Evolutionary conservation across 331 rosid genomes (phyloP).

Genomic region (Malus hybrid): DNA sequence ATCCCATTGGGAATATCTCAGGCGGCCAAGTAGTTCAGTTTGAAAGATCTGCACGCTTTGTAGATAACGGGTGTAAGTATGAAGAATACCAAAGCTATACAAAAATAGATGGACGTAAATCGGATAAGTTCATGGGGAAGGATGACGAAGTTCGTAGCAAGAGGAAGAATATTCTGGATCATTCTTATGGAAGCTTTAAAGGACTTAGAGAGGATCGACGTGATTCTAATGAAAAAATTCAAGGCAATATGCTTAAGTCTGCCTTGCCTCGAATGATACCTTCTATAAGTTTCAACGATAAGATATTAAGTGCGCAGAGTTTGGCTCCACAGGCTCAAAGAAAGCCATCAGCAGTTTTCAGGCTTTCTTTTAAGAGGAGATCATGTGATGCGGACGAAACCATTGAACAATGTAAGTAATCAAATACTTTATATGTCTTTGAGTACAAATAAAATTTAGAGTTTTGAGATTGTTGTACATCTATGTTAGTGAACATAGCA

Average conservation of each 20-base stretch:
- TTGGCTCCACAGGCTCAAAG: slow-evolving; percentile 35
- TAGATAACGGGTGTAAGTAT: slow-evolving; percentile 48
- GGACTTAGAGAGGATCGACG: slow-evolving; percentile 43
- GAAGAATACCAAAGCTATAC: slow-evolving; percentile 69
- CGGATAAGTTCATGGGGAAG: slow-evolving; percentile 34
- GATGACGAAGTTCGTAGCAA: slow-evolving; percentile 32
- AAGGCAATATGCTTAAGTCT: slow-evolving; percentile 24
- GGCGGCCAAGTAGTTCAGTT: slow-evolving; percentile 70
- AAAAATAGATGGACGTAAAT: slow-evolving; percentile 59
- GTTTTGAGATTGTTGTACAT: not conserved
- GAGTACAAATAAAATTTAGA: not conserved
- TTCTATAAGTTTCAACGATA: slow-evolving; percentile 63
- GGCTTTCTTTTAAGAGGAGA: slow-evolving; percentile 73
- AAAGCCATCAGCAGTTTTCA: slow-evolving; percentile 57
- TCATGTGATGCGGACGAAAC: slow-evolving; percentile 75
- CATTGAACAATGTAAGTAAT: slow-evolving; percentile 49
- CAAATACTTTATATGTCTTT: not conserved
- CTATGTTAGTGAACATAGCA: slow-evolving; percentile 26
- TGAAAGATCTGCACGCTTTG: slow-evolving; percentile 65
- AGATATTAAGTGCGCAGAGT: slow-evolving; percentile 25
- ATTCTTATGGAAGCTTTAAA: slow-evolving; percentile 54
- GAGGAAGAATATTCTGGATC: slow-evolving; percentile 32
- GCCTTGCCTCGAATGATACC: slow-evolving; percentile 36
- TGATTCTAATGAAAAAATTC: slow-evolving; percentile 41
- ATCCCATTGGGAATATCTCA: slow-evolving; percentile 45